phyloP scores from a whole-genome alignment of 2,329 filamentous ascomycete species.

The Trichophyton schoenleinii region DNA sequence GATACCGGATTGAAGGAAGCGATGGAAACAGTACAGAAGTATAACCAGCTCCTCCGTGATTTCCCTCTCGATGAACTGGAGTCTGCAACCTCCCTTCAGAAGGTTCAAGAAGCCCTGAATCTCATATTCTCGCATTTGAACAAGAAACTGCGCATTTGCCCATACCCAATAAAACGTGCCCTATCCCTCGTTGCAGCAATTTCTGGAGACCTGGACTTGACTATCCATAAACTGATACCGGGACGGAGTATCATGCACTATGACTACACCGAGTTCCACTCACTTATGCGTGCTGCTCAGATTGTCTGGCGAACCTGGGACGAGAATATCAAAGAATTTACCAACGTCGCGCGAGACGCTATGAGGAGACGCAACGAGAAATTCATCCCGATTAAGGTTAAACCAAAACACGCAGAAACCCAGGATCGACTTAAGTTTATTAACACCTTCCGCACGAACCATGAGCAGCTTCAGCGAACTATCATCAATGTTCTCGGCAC shows the following conservation, averaged over 20 bases:
- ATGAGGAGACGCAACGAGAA: slow-evolving; percentile 89
- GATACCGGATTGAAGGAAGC: slow-evolving; percentile 95
- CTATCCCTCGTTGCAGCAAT: slow-evolving; percentile 94
- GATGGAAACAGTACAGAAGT: slow-evolving; percentile 92
- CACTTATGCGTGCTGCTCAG: slow-evolving; percentile 70
- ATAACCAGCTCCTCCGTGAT: slow-evolving; percentile 97
- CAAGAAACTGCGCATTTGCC: slow-evolving; percentile 93
- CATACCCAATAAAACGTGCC: slow-evolving; percentile 84
- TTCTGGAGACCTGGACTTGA: slow-evolving; percentile 78
- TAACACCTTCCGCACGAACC: slow-evolving; percentile 85
- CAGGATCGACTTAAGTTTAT: slow-evolving; percentile 90
- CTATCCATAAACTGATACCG: slow-evolving; percentile 72
- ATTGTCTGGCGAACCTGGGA: slow-evolving; percentile 89
- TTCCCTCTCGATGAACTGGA: slow-evolving; percentile 91
- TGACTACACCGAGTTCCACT: slow-evolving; percentile 79
- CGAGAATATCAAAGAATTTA: slow-evolving; percentile 93
- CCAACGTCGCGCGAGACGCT: slow-evolving; percentile 89
- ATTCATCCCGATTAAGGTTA: slow-evolving; percentile 97
- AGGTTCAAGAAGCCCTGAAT: slow-evolving; percentile 76
- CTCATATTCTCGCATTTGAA: slow-evolving; percentile 91
- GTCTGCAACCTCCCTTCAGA: slow-evolving; percentile 76
- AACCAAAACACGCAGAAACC: slow-evolving; percentile 71
- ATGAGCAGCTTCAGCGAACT: slow-evolving; percentile 91
- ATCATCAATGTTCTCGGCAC: slow-evolving; percentile 94
- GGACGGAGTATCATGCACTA: slow-evolving; percentile 83